Evolutionary conservation across 2,329 filamentous ascomycete species (phyloP).

Genomic region (Juglanconis sp.): DNA sequence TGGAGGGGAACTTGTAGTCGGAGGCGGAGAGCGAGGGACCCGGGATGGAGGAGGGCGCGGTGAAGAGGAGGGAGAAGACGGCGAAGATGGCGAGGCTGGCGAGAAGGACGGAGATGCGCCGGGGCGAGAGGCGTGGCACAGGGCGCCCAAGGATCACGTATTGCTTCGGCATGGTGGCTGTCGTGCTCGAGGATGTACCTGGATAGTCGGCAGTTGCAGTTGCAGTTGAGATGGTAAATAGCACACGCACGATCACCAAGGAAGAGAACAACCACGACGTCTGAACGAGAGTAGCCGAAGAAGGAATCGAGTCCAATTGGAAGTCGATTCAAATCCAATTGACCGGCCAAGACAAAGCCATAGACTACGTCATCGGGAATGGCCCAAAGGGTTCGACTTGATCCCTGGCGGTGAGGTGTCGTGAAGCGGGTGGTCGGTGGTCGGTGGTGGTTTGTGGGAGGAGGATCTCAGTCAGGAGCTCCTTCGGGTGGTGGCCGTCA

Average conservation of each 20-base stretch:
- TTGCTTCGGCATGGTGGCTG: slow-evolving; percentile 44
- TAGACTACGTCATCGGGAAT: not conserved
- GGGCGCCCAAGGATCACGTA: slow-evolving; percentile 45
- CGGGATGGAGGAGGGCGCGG: slow-evolving; percentile 46
- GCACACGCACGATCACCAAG: not conserved
- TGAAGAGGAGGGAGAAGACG: slow-evolving; percentile 51
- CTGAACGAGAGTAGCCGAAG: not conserved
- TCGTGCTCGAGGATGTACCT: not conserved
- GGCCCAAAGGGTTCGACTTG: not conserved
- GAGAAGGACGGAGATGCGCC: slow-evolving; percentile 51
- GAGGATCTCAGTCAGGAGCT: not conserved
- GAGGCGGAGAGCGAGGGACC: slow-evolving; percentile 48
- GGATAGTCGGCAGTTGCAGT: not conserved
- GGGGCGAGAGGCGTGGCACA: slow-evolving; percentile 48
- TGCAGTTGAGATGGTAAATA: not conserved
- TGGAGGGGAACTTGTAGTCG: slow-evolving; percentile 40
- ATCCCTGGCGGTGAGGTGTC: too few relatives aligned
- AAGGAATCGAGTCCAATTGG: not conserved
- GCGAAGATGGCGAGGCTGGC: slow-evolving; percentile 50
- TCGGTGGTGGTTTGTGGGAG: not conserved
- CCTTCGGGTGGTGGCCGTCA: not conserved
- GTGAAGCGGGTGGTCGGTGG: not conserved
- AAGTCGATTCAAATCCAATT: not conserved
- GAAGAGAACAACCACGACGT: not conserved
- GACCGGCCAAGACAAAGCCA: not conserved